Percentiles rank a stretch among this genome's conserved stretches.
phyloP scores from a whole-genome alignment of 2,329 filamentous ascomycete genomes.

The Phialemoniopsis sp. region DNA sequence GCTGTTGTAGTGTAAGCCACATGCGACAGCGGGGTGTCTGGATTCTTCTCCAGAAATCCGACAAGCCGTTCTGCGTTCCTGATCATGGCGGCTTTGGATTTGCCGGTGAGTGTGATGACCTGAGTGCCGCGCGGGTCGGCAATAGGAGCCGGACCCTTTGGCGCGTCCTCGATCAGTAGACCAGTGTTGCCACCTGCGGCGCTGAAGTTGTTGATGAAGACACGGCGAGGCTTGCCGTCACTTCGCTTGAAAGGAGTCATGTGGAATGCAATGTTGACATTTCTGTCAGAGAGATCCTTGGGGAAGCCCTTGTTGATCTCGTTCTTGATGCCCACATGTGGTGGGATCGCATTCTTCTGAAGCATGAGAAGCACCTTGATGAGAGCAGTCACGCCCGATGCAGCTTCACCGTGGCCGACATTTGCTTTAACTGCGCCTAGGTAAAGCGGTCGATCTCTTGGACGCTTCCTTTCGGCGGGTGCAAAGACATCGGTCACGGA shows the following conservation, averaged over 20 bases:
- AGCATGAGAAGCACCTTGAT: constrained; percentile 64
- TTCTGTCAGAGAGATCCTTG: constrained; percentile 49
- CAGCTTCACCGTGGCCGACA: constrained; percentile 59
- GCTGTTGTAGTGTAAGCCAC: constrained; percentile 68
- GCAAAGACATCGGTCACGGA: constrained; percentile 61
- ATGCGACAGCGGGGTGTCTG: constrained; percentile 48
- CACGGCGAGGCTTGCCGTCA: constrained; percentile 39
- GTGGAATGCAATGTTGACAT: constrained; percentile 54
- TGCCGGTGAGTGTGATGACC: constrained; percentile 54
- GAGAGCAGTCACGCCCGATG: constrained; percentile 57
- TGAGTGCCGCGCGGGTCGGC: constrained; percentile 52
- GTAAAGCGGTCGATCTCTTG: constrained; percentile 48
- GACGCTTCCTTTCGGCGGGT: constrained; percentile 38
- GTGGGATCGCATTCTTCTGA: constrained; percentile 58
- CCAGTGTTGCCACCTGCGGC: constrained; percentile 71
- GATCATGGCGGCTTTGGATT: constrained; percentile 50
- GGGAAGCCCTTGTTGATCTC: constrained; percentile 58
- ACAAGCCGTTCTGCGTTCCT: constrained; percentile 54
- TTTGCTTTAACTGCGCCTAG: constrained; percentile 63
- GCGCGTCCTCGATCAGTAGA: constrained; percentile 60
- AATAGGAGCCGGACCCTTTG: constrained; percentile 22
- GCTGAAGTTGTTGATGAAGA: constrained; percentile 66
- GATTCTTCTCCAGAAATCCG: constrained; percentile 45
- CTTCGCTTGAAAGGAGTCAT: constrained; percentile 44
- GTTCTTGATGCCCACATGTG: constrained; percentile 64